Conservation (phyloP, 495 filamentous ascomycete genomes). For the Antarctomyces pellizariae region DNA sequence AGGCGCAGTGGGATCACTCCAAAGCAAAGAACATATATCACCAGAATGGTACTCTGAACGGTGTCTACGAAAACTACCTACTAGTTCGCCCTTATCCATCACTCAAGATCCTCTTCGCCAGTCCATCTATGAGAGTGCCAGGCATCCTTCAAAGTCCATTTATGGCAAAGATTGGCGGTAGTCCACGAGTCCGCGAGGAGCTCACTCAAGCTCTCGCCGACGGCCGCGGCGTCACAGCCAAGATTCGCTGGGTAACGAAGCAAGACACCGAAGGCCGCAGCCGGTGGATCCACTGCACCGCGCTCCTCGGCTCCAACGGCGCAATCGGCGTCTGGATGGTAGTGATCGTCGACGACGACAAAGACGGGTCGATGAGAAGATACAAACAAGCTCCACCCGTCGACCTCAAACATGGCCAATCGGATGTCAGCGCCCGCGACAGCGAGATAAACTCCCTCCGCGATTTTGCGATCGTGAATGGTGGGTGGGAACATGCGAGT, state of each 20-base stretch:
- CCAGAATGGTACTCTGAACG: conserved; percentile 13
- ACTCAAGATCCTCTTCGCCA: conserved; percentile 40
- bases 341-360: conserved; percentile 30
- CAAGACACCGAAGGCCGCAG: conserved; percentile 21
- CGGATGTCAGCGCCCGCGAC: not conserved
- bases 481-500: conserved; percentile 1
- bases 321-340: conserved; percentile 43
- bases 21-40: conserved; percentile 2
- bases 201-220: conserved; percentile 28
- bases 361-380: conserved; percentile 3
- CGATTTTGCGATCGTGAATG: conserved; percentile 4
- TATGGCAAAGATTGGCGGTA: conserved; percentile 33
- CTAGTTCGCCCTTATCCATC: conserved; percentile 36
- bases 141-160: conserved; percentile 41
- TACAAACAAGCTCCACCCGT: conserved; percentile 11
- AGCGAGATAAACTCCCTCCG: conserved; percentile 3
- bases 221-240: conserved; percentile 33
- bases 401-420: conserved; percentile 6
- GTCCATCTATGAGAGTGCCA: conserved; percentile 36
- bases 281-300: conserved; percentile 40
- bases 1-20: conserved; percentile 4
- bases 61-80: conserved; percentile 33
- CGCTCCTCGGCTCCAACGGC: conserved; percentile 30
- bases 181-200: conserved; percentile 24
- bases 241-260: conserved; percentile 31